Evolutionary conservation across 176 grass and related monocot species (phyloP), one percentile per base, ranked within the genome.

Genomic region (Puya raimondii): DNA sequence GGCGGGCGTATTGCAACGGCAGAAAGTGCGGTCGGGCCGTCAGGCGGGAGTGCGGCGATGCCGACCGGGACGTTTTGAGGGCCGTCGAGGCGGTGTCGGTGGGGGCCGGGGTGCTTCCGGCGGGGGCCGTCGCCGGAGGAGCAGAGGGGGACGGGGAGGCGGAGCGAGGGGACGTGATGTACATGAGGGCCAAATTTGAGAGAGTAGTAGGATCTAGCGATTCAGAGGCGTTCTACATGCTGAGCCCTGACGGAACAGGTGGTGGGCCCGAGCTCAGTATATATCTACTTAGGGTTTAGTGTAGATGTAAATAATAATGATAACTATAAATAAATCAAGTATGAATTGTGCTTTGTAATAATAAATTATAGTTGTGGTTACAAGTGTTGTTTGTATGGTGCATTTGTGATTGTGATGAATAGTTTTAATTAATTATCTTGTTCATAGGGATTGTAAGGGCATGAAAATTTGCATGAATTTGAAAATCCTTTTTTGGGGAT

Each of bases 171-270:
- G 91, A 91, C 71, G 77, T 96, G 33, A 91, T 91, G 91, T 91
- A 96, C 82, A 96, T 96, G 91, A 80, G 85, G 9, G 91, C 91
- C 1, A 86, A 50, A 75, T 96, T 96, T 76, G 85, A 96, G 85
- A 80, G 91, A 61, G 88, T 96, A 53, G 88, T 91, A 10, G 91
- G 91, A 0, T 88, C 85, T 3, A 84, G 86, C 74, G 91, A 96
- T 72, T 86, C 82, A 15, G 91, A 91, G 83, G 88, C 88, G 25
- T 96, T 96, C 74, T 96, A 96, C 83, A 96, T 96, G 91, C 79
- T 96, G 82, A 96, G 88, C 57, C 87, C 87, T 21, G 91, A 95
- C 68, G 87, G 84, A 69, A 10, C 17, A 0, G 56, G n/a, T 74
- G 81, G 73, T 53, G 84, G 70, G 0, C 91, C 91, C 4, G 87